Percentiles rank a stretch among this genome's conserved stretches.
These are phyloP conservation scores for Corchorus capsularis DNA, from an alignment of 345 rosid genomes.

Conservation along the genomic window DNA sequence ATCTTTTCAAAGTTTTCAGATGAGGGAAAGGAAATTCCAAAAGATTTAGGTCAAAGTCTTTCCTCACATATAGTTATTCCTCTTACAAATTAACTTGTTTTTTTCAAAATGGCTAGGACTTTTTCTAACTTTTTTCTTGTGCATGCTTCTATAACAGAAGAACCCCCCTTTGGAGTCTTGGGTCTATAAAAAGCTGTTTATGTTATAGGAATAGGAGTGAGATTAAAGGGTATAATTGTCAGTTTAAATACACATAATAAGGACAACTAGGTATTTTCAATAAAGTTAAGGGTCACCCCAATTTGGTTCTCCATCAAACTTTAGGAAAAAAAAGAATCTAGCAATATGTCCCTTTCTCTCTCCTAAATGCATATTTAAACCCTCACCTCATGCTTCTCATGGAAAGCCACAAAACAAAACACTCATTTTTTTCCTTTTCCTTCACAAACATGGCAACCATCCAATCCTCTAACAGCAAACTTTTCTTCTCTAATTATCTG, in stretches of 20 bases:
- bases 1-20: conserved; percentile 40
- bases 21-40: conserved; percentile 34
- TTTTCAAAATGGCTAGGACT: conserved; percentile 35
- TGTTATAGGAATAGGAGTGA: not conserved
- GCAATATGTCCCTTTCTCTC: conserved; percentile 16
- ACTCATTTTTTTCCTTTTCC: not conserved
- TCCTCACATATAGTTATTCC: conserved; percentile 34
- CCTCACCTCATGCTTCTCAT: conserved; percentile 35
- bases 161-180: conserved; percentile 31
- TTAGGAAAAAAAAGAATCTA: conserved; percentile 33
- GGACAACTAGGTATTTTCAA: conserved; percentile 32
- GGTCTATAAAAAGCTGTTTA: conserved; percentile 36
- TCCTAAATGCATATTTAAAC: conserved; percentile 38
- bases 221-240: conserved; percentile 19
- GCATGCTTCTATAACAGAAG: conserved; percentile 48
- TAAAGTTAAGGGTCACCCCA: conserved; percentile 31
- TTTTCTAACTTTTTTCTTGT: conserved; percentile 24
- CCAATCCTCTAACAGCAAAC: conserved; percentile 28
- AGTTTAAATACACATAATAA: not conserved
- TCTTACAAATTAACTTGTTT: conserved; percentile 21
- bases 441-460: conserved; percentile 32
- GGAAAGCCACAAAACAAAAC: conserved; percentile 28
- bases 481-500: conserved; percentile 47
- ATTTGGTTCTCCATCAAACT: conserved; percentile 34
- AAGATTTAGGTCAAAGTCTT: conserved; percentile 50